Evolutionary conservation across 805 yeast species (phyloP).

Genomic region (Blastobotrys mokoenaii): DNA sequence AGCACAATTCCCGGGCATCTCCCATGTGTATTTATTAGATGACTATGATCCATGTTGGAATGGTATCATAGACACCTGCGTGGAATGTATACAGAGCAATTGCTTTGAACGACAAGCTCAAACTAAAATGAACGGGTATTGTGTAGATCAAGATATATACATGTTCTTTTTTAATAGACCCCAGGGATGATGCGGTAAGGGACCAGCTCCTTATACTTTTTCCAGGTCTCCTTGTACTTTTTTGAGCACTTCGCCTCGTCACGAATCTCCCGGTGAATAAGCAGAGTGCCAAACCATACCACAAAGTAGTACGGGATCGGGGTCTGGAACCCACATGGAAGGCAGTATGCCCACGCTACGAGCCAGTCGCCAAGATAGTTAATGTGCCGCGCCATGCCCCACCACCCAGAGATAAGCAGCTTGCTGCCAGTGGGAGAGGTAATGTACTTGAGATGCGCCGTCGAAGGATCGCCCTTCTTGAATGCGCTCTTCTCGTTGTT

Average conservation of each 20-base stretch:
- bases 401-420: slow-evolving; percentile 88
- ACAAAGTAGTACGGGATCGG: slow-evolving; percentile 84
- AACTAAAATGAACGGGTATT: too few species aligned
- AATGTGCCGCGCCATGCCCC: slow-evolving; percentile 88
- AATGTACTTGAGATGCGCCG: slow-evolving; percentile 58
- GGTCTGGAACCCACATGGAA: slow-evolving; percentile 76
- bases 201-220: slow-evolving; percentile 66
- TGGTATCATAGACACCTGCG: too few species aligned
- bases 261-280: slow-evolving; percentile 81
- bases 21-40: too few species aligned
- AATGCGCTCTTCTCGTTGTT: slow-evolving; percentile 81
- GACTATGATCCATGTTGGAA: too few species aligned
- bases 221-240: slow-evolving; percentile 86
- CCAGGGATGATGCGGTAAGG: slow-evolving; percentile 90
- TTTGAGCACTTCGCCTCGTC: slow-evolving; percentile 85
- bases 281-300: slow-evolving; percentile 68
- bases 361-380: slow-evolving; percentile 96
- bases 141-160: too few species aligned
- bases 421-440: slow-evolving; percentile 70
- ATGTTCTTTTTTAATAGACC: slow-evolving; percentile 52
- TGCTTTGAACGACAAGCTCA: too few species aligned
- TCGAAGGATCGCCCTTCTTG: slow-evolving; percentile 61
- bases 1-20: too few species aligned
- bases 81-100: too few species aligned
- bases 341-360: slow-evolving; percentile 84